Percentiles rank a stretch among this genome's conserved stretches.
These are phyloP conservation scores for Uronychia binucleata DNA, from an alignment of 73 alveolate species.

Conservation along the genomic window DNA sequence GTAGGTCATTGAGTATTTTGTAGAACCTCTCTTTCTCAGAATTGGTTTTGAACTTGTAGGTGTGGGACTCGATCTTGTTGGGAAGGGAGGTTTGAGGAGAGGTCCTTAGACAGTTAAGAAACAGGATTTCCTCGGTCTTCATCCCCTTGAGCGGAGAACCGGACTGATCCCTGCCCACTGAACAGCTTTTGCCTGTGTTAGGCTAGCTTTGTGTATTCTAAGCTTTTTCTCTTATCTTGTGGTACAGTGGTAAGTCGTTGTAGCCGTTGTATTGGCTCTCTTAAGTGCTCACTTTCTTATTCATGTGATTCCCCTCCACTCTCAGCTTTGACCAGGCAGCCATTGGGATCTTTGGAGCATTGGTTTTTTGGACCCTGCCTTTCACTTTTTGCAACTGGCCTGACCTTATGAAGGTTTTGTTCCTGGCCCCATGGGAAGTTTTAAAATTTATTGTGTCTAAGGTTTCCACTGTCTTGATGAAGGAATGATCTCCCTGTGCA, in stretches of 20 bases:
- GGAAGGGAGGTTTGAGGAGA: background rate
- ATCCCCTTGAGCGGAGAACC: background rate
- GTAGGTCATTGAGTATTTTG: background rate
- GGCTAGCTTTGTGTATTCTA: background rate
- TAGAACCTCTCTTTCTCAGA: background rate
- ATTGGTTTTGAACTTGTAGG: background rate
- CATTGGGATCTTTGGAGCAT: background rate
- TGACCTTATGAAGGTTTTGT: background rate
- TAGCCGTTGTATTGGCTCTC: background rate
- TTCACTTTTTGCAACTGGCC: background rate
- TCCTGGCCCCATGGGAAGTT: background rate
- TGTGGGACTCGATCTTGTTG: background rate
- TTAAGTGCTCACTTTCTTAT: background rate
- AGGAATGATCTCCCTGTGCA: too few species aligned
- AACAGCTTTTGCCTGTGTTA: background rate
- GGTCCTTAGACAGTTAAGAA: background rate
- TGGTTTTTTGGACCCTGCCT: background rate
- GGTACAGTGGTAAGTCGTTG: background rate
- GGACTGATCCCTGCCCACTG: background rate
- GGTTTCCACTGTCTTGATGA: too few species aligned
- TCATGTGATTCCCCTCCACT: background rate
- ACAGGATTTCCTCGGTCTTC: background rate
- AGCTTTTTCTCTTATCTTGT: background rate
- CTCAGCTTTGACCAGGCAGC: background rate
- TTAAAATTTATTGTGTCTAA: too few species aligned